A percentile compares a stretch with the other conserved stretches of the same genome.
phyloP scores from a whole-genome alignment of 257 asterid genomes.

The Penstemon eatonii region DNA sequence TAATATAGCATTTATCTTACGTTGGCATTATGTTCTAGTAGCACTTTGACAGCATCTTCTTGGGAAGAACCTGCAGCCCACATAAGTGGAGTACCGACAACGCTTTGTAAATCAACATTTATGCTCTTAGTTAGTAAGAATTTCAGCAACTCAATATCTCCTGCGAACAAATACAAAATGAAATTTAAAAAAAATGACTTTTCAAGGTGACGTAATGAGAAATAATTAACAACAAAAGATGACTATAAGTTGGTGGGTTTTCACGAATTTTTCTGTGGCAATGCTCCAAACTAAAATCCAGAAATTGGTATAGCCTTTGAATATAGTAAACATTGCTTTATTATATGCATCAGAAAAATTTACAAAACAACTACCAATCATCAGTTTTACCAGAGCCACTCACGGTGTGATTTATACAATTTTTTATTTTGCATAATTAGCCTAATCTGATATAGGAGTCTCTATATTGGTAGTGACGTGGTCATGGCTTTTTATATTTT shows the following conservation, averaged over 20 bases:
- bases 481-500: background rate
- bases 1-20: conserved; percentile 42
- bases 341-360: too few relatives aligned
- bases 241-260: background rate
- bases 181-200: background rate
- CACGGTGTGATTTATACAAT: too few relatives aligned
- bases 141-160: conserved; percentile 66
- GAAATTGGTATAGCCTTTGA: background rate
- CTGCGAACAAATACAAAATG: conserved; percentile 49
- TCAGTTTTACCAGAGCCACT: too few relatives aligned
- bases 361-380: too few relatives aligned
- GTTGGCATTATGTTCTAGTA: conserved; percentile 76
- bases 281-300: conserved; percentile 6
- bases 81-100: conserved; percentile 86
- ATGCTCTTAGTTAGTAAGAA: conserved; percentile 62
- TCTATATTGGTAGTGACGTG: background rate
- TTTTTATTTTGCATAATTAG: too few relatives aligned
- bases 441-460: background rate
- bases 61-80: conserved; percentile 99
- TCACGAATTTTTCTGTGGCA: background rate
- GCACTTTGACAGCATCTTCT: conserved; percentile 70
- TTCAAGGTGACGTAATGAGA: conserved; percentile 8
- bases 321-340: background rate
- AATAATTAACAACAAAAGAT: conserved; percentile 4
- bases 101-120: conserved; percentile 79